Base-by-base conservation (phyloP, 129 eudicot genomes). In the Pseudognaphalium luteoalbum region DNA sequence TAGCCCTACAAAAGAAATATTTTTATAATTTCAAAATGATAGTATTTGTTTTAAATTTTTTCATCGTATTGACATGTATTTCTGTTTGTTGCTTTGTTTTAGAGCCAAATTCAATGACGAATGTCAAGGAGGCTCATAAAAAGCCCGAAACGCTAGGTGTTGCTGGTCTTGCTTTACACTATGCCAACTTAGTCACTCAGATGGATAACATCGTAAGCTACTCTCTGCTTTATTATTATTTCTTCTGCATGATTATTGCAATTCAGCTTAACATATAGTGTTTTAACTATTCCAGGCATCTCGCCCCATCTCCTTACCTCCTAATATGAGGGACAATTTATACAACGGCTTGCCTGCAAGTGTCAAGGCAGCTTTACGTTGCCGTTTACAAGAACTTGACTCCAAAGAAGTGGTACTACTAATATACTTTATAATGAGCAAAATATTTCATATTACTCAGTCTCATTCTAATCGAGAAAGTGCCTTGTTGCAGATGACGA, bases 151-250 rank as follows among this genome's bases (percentile, higher is more conserved):
- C 93, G 76, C 81, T 94, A 30, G 98, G 98, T 70, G 87, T 47
- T 72, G 93, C 96, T 42, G 98, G 97, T 75, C 98, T 94, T 74
- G 90, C 97, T 73, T 89, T 91, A 78, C 98, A 94, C 77, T 94
- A 94, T 76, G 96, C 98, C 33, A 89, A 94, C 76, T 73, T 88
- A 83, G 83, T 94, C 75, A 88, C 85, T 81, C 97, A 94, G 80
- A 91, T 94, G 56, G 97, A 91, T 74, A 87, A 86, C 84, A 85
- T 94, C 71, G 98, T 94, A 81, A 94, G 98, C 82, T 56, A 7
- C 66, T 25, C 39, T 74, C 21, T n/a, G 3, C 7, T 32, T 20
- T 32, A 39, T 66, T 4, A 29, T 70, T 64, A 50, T 74, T 79
- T 70, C 19, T 56, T 59, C 42, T 66, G 41, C 11, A 44, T 71